Base-by-base conservation (phyloP, 331 rosid genomes). In the Erythrophleum ivorense region DNA sequence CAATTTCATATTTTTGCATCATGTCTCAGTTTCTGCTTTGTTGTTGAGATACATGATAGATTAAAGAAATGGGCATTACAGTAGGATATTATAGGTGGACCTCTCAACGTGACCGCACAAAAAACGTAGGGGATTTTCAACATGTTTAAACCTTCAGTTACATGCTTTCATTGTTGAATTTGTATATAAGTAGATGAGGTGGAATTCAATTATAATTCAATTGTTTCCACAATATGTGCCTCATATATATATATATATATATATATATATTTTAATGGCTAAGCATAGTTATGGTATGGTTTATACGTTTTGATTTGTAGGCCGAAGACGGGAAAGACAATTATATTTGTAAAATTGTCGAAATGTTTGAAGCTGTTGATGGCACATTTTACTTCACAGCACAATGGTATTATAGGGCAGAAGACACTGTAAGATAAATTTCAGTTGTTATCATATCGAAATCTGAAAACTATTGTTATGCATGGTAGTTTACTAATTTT, bases 331-430 rank as follows among this genome's bases (percentile, higher is more conserved):
- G 81, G 3, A 80, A 77, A 1, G 78, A 45, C 0, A 72, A 14
- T 16, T 93, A 82, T 58, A 88, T 93, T 38, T 89, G 97, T 68
- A 90, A 84, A 64, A 90, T 93, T 29, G 76, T 88, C 7, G 97
- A 93, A 82, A 80, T 93, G 91, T 93, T 93, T 46, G 91, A 87
- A 76, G 84, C 83, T 6, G 54, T 87, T 41, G 91, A 91, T 43
- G 93, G 94, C 13, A 0, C 40, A 5, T 48, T 81, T 24, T 75
- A 85, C 81, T 91, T 93, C 64, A 87, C 88, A 0, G 94, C 97
- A 29, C 97, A 91, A 41, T 93, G 97, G 97, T 93, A 88, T 46
- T 93, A 91, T 40, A 80, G 97, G 76, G 87, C 93, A 0, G 84
- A 36, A 53, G 97, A 93, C 54, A 91, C 95, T 0, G 91, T 86